Evolutionary conservation across 257 asterid genomes (phyloP).

Genomic region (Vinca minor): DNA sequence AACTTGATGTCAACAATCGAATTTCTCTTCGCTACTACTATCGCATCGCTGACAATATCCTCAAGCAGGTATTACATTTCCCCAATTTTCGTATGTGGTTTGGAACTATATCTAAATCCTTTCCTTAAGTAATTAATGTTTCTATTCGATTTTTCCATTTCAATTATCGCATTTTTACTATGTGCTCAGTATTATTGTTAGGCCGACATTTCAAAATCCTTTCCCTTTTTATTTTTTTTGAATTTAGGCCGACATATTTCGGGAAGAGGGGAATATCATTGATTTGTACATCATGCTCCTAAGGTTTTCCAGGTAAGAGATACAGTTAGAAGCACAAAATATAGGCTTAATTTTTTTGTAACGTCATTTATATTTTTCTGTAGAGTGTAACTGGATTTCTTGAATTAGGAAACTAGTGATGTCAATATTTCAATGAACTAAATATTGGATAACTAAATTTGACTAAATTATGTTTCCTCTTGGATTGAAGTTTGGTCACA

Average conservation of each 20-base stretch:
- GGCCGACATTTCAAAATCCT: slow-evolving; percentile 9
- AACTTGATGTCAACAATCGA: slow-evolving; percentile 65
- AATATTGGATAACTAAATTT: slow-evolving; percentile 10
- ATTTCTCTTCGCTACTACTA: slow-evolving; percentile 47
- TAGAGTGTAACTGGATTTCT: neutral
- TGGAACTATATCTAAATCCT: neutral
- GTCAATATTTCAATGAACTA: slow-evolving; percentile 13
- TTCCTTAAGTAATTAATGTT: neutral
- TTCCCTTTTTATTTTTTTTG: slow-evolving; percentile 15
- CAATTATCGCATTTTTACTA: neutral
- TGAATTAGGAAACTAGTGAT: slow-evolving; percentile 5
- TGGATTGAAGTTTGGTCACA: slow-evolving; percentile 65
- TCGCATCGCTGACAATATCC: slow-evolving; percentile 75
- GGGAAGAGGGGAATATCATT: slow-evolving; percentile 60
- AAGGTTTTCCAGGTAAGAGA: slow-evolving; percentile 82
- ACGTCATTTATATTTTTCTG: neutral
- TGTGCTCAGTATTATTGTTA: neutral
- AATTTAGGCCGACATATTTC: slow-evolving; percentile 83
- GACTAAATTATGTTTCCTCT: slow-evolving; percentile 24
- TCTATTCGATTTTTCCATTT: neutral
- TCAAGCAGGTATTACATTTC: slow-evolving; percentile 55
- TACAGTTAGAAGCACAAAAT: slow-evolving; percentile 4
- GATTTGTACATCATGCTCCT: slow-evolving; percentile 95
- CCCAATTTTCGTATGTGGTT: neutral
- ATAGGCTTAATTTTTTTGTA: neutral